Conservation (phyloP, 2,329 filamentous ascomycete genomes). For the Sarocladium brachiariae region DNA sequence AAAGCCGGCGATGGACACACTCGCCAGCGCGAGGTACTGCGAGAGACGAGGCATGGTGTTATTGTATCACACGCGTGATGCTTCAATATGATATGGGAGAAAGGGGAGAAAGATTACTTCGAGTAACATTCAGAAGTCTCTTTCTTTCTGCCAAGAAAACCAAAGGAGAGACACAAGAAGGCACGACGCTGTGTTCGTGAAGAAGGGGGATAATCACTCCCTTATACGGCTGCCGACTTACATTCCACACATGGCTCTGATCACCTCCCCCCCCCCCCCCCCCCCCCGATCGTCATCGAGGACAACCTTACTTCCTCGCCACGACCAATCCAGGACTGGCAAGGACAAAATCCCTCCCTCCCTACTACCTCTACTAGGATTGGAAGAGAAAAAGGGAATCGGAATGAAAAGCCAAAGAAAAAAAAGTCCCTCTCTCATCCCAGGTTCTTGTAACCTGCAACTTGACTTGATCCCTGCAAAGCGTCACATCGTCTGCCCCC, state of each 20-base stretch:
- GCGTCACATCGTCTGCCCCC: constrained; percentile 4
- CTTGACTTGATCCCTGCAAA: background rate
- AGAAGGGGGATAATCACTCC: background rate
- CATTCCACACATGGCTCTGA: background rate
- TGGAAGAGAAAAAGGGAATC: background rate
- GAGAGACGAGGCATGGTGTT: background rate
- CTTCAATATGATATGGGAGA: too few relatives aligned
- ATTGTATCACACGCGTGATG: too few relatives aligned
- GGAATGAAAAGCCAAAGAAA: background rate
- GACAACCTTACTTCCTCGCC: too few relatives aligned
- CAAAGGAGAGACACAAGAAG: background rate
- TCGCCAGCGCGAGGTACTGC: background rate
- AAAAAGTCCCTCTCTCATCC: too few relatives aligned
- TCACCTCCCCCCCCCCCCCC: too few relatives aligned
- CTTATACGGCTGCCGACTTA: background rate
- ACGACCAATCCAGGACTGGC: background rate
- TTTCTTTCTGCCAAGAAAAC: too few relatives aligned
- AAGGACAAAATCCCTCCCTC: background rate
- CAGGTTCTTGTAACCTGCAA: too few relatives aligned
- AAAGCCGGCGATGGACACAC: background rate
- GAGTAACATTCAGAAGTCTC: too few relatives aligned
- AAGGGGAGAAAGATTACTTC: too few relatives aligned
- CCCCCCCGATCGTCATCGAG: background rate
- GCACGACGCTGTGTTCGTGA: background rate
- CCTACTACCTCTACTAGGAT: too few relatives aligned